Conservation (phyloP, 2,329 filamentous ascomycete species). For the Pseudogymnoascus sp. region DNA sequence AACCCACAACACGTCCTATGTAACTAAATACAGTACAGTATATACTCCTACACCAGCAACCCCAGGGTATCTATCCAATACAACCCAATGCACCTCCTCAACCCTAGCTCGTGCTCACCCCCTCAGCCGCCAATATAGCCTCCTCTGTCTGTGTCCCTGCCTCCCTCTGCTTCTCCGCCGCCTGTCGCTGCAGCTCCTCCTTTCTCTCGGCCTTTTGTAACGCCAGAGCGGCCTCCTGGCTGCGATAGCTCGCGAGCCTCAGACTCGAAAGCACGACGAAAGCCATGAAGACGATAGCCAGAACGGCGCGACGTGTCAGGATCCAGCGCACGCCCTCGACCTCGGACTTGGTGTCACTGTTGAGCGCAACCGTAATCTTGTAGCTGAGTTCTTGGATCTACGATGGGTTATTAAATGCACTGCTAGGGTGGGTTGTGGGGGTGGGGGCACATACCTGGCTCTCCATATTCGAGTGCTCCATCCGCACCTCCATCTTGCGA, state of each 20-base stretch:
- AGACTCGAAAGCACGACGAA: conserved; percentile 53
- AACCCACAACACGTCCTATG: not conserved
- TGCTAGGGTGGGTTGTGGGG: not conserved
- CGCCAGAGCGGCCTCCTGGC: conserved; percentile 25
- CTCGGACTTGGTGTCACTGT: conserved; percentile 84
- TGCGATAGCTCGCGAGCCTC: conserved; percentile 52
- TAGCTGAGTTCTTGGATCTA: conserved; percentile 92
- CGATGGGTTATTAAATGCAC: conserved; percentile 15
- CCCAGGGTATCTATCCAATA: conserved; percentile 1
- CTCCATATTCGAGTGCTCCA: conserved; percentile 80
- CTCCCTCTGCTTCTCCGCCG: conserved; percentile 30
- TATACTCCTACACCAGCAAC: not conserved
- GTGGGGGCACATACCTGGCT: conserved; percentile 54
- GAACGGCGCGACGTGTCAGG: conserved; percentile 55
- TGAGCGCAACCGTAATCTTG: conserved; percentile 85
- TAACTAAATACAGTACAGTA: not conserved
- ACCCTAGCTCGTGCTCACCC: not conserved
- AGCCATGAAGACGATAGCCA: conserved; percentile 62
- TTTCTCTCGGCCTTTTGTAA: conserved; percentile 20
- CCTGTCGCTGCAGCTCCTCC: conserved; percentile 41
- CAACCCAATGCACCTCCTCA: not conserved
- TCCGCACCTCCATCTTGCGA: conserved; percentile 82
- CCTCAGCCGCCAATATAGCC: conserved; percentile 1
- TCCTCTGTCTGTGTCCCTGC: conserved; percentile 7
- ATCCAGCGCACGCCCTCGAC: conserved; percentile 92